Evolutionary conservation across 2,329 filamentous ascomycete genomes (phyloP), one percentile per base, ranked within the genome.

Genomic region (Paraphaeosphaeria minitans): DNA sequence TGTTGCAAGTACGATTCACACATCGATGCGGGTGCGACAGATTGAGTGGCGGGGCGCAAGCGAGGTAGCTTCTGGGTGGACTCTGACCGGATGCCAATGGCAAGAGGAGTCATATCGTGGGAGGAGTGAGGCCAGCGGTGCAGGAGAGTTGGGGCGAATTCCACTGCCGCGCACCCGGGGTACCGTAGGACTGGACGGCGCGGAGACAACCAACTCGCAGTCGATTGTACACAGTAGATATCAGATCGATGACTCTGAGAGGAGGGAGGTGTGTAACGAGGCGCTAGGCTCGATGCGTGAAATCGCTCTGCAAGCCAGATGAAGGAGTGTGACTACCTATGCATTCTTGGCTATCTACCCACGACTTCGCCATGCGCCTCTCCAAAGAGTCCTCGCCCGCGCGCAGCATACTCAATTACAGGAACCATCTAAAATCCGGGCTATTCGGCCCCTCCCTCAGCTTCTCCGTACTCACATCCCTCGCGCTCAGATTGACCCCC

Each of bases 401-500:
- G 4, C 29, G 10, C 3, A 27, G 6, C 24, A 27, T 4, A 27
- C 6, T 33, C 33, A 3, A 53, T 42, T 65, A 75, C 65, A 75
- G 62, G 45, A 77, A 77, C 80, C 80, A 82, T 58, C 80, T 74
- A 57, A 82, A 82, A 22, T 81, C 79, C 9, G 69, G 67, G 52
- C 66, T 75, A 50, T 63, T 70, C 14, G 80, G 80, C 3, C 80
- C 80, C 61, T 82, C 79, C 56, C 73, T 76, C 68, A 82, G 56
- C 58, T 73, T 74, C 66, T 79, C 79, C 7, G 80, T 82, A 35
- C 77, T 77, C 3, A 82, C 77, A 66, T 82, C 79, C 56, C 69
- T 79, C 2, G 86, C 87, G 7, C 78, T 81, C 21, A 88, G 67
- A 29, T 79, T 82, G 3, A 83, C 75, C 0, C 88, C 88, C 65